Conservation (phyloP, 352 stramenopile species). For the Pythium biforme region DNA sequence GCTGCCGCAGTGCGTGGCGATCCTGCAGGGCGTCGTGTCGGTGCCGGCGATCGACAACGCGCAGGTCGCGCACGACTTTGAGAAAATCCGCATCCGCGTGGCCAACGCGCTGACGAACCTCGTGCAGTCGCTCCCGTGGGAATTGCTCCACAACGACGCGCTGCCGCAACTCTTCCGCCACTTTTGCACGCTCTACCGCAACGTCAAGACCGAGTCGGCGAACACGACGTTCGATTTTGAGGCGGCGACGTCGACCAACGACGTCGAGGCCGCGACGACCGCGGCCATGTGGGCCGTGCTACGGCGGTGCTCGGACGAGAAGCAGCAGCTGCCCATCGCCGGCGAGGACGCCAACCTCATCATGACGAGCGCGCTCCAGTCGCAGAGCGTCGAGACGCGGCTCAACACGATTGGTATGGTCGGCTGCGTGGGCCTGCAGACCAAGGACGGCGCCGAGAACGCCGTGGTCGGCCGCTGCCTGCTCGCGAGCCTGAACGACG, state of each 20-base stretch:
- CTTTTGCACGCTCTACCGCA: conserved; percentile 72
- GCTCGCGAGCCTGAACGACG: conserved; percentile 54
- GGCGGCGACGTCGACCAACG: conserved; percentile 41
- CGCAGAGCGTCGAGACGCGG: conserved; percentile 61
- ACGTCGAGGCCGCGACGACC: conserved; percentile 69
- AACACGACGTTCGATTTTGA: conserved; percentile 39
- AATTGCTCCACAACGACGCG: conserved; percentile 45
- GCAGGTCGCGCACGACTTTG: conserved; percentile 63
- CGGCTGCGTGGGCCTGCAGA: conserved; percentile 72
- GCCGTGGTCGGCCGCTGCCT: conserved; percentile 69
- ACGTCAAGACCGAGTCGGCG: conserved; percentile 46
- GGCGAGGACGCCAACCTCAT: conserved; percentile 69
- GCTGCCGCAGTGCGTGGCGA: conserved; percentile 55
- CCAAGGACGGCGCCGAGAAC: conserved; percentile 59
- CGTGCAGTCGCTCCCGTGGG: conserved; percentile 57
- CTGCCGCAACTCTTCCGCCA: conserved; percentile 78
- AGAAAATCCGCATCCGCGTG: conserved; percentile 78
- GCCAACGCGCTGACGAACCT: conserved; percentile 85
- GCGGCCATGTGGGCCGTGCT: conserved; percentile 72
- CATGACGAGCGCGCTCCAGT: conserved; percentile 59
- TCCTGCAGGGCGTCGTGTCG: conserved; percentile 76
- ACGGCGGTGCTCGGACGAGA: conserved; percentile 53
- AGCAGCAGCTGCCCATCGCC: conserved; percentile 50
- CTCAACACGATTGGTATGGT: conserved; percentile 80
- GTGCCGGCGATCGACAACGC: conserved; percentile 54